Evolutionary conservation across 1,284 basidiomycete species (phyloP), one percentile per base, ranked within the genome.

Genomic region (Cutaneotrichosporon dermatis): DNA sequence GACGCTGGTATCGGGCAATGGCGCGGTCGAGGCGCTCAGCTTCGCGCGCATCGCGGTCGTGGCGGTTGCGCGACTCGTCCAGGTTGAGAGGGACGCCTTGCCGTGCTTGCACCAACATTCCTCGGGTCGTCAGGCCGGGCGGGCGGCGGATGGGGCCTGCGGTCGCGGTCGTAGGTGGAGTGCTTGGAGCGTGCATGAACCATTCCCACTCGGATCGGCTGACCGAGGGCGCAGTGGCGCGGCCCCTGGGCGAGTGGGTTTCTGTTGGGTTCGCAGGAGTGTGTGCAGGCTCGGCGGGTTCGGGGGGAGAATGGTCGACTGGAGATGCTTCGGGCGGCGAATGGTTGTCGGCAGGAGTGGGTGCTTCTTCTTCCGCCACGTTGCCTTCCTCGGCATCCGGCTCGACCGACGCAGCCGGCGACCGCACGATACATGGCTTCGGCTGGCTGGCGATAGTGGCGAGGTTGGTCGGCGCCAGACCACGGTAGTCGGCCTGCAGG

Each of bases 401-500:
- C 25, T 25, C 25, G 25, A 25, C 25, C 25, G 25, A 25, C 25
- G 36, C 12, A 35, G 39, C 50, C 11, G 50, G 50, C 16, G 45
- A 48, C 16, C 45, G 54, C 16, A 63, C 61, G 11, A 63, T 40
- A 0, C 49, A 39, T 1, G 61, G 61, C 50, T 55, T 48, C 2
- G 61, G 61, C 33, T 58, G 55, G 15, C 45, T 49, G 6, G 61
- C 61, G 1, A 58, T 42, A 2, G 11, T 39, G 6, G 55, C 51
- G 34, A 60, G 61, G 53, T 63, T 63, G n/a, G 61, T 63, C 4
- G 61, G 61, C n/a, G 53, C 12, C 4, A 15, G 34, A 2, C 51
- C 51, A n/a, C 44, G 44, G n/a, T 54, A 9, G n/a, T 54, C 52
- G 15, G 50, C 36, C 5, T 6, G n/a, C 15, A 51, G 15, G 16